Conservation (phyloP, 805 yeast species). For the Saccharomycopsis vini region DNA sequence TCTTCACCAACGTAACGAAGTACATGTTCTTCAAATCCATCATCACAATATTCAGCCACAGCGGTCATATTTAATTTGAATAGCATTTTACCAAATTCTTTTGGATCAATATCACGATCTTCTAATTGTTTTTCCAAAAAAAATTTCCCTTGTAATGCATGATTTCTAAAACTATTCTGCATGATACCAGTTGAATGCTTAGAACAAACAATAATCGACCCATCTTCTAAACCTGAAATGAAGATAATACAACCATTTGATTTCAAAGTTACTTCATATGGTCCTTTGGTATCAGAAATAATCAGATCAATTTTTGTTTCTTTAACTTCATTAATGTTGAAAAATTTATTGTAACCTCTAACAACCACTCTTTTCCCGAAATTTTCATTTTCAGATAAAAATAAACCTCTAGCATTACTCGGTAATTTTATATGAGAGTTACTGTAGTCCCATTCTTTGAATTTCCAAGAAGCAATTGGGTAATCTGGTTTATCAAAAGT, state of each 20-base stretch:
- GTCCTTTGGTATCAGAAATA: slow-evolving; percentile 47
- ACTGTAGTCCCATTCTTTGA: slow-evolving; percentile 83
- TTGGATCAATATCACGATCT: slow-evolving; percentile 29
- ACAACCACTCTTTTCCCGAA: slow-evolving; percentile 40
- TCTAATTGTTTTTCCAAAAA: slow-evolving; percentile 49
- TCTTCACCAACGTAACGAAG: slow-evolving; percentile 55
- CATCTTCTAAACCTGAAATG: slow-evolving; percentile 67
- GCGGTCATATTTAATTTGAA: slow-evolving; percentile 58
- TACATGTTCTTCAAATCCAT: slow-evolving; percentile 87
- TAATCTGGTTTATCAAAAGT: slow-evolving; percentile 5
- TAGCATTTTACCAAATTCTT: slow-evolving; percentile 49
- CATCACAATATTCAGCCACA: slow-evolving; percentile 90
- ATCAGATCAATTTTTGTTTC: slow-evolving; percentile 41
- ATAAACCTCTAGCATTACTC: slow-evolving; percentile 74
- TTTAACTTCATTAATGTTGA: slow-evolving; percentile 62
- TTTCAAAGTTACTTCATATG: slow-evolving; percentile 72
- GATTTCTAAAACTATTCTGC: slow-evolving; percentile 48
- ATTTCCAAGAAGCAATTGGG: slow-evolving; percentile 54
- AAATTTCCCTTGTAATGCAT: slow-evolving; percentile 63
- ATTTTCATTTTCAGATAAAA: slow-evolving; percentile 37
- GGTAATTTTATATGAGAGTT: slow-evolving; percentile 44
- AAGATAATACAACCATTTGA: slow-evolving; percentile 93
- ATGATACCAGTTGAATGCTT: slow-evolving; percentile 79
- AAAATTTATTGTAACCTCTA: slow-evolving; percentile 93
- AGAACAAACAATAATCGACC: slow-evolving; percentile 77